Conservation (phyloP, 495 filamentous ascomycete genomes). For the Lindgomyces ingoldianus region DNA sequence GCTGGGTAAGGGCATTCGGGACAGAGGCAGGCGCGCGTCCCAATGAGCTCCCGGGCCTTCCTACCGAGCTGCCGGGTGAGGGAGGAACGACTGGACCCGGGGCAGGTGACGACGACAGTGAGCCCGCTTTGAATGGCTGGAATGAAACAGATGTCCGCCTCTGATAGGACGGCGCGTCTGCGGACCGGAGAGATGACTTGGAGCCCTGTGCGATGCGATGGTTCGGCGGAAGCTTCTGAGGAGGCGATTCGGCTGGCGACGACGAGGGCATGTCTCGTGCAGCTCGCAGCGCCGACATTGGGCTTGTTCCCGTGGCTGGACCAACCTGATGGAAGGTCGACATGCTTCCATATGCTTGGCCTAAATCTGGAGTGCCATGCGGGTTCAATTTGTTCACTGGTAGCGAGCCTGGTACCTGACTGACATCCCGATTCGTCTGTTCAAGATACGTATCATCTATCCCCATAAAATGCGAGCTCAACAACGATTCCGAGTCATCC, state of each 20-base stretch:
- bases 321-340: constrained; percentile 89
- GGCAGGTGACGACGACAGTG: constrained; percentile 85
- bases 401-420: constrained; percentile 73
- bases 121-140: constrained; percentile 92
- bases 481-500: constrained; percentile 82
- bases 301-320: constrained; percentile 73
- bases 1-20: constrained; percentile 59
- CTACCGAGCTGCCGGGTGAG: constrained; percentile 65
- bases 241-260: constrained; percentile 61
- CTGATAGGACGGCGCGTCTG: constrained; percentile 53
- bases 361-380: constrained; percentile 60
- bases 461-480: constrained; percentile 96
- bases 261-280: constrained; percentile 57
- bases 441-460: constrained; percentile 80
- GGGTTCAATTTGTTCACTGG: constrained; percentile 50
- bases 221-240: constrained; percentile 60
- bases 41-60: constrained; percentile 49
- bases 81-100: constrained; percentile 55
- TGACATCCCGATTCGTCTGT: constrained; percentile 39
- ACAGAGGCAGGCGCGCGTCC: constrained; percentile 53
- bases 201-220: constrained; percentile 60
- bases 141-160: constrained; percentile 89
- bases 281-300: constrained; percentile 79
- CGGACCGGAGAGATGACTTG: constrained; percentile 60
- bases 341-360: constrained; percentile 86